These are phyloP conservation scores for Calophaca sinica DNA, from an alignment of 306 rosid species.

Conservation along the genomic window DNA sequence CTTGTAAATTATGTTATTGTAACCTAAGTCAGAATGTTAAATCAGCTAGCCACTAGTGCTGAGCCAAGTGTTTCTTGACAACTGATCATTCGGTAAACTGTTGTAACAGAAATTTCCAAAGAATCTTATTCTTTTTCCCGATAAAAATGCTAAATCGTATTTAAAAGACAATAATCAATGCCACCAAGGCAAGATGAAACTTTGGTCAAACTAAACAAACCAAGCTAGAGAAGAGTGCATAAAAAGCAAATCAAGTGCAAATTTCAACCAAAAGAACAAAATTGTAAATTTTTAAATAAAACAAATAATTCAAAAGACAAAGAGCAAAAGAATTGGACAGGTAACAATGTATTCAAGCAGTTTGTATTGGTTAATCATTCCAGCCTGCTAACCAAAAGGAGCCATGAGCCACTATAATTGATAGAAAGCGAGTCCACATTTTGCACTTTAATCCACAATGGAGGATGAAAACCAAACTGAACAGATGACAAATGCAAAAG, in stretches of 20 bases:
- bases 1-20: neutral
- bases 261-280: slow-evolving; percentile 19
- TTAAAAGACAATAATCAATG: slow-evolving; percentile 6
- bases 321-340: slow-evolving; percentile 6
- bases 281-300: neutral
- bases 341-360: neutral
- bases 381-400: no score
- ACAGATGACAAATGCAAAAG: slow-evolving; percentile 4
- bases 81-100: neutral
- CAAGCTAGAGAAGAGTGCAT: neutral
- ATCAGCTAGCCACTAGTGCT: neutral
- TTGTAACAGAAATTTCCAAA: neutral
- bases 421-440: neutral
- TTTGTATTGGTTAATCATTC: no score
- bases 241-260: neutral
- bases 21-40: slow-evolving; percentile 3
- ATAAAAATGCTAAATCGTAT: neutral
- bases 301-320: neutral
- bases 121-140: neutral
- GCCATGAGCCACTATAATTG: neutral
- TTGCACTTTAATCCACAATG: neutral
- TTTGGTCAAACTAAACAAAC: neutral
- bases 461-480: neutral
- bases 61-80: neutral
- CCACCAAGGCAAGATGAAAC: neutral